Evolutionary conservation across 306 rosid species (phyloP).

Genomic region (Vigna nakashimae): DNA sequence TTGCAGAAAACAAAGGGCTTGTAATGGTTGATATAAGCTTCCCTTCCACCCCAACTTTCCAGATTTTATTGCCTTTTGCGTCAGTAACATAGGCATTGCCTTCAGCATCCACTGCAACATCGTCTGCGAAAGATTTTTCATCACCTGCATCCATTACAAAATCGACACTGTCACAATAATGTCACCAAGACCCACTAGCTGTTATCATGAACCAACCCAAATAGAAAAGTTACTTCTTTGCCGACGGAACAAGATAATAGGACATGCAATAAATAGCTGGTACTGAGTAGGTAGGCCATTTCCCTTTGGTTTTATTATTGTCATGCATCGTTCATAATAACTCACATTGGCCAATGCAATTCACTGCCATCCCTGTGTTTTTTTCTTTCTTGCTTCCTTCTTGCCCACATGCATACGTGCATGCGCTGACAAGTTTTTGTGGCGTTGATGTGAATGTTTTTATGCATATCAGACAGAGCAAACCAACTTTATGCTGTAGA

Average conservation of each 20-base stretch:
- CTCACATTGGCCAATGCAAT: background rate
- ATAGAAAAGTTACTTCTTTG: background rate
- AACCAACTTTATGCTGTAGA: background rate
- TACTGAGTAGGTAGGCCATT: background rate
- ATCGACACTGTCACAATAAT: background rate
- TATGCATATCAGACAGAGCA: background rate
- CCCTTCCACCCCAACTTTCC: constrained; percentile 91
- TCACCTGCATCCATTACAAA: constrained; percentile 60
- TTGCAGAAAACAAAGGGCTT: constrained; percentile 66
- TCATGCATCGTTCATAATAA: constrained; percentile 5
- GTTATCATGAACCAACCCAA: constrained; percentile 25
- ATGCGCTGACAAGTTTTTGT: constrained; percentile 15
- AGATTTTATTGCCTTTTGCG: constrained; percentile 59
- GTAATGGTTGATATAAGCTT: constrained; percentile 61
- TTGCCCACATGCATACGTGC: background rate
- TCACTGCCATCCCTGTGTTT: background rate
- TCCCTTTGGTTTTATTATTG: background rate
- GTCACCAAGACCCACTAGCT: constrained; percentile 10
- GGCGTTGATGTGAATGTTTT: background rate
- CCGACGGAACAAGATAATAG: constrained; percentile 28
- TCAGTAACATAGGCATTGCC: constrained; percentile 93
- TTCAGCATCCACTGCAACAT: constrained; percentile 84
- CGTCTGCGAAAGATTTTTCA: constrained; percentile 77
- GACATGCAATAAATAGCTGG: constrained; percentile 8
- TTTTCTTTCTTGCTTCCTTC: background rate